A percentile compares a stretch with the other conserved stretches of the same genome.
These are phyloP conservation scores for Kondoa subrosea DNA, from an alignment of 768 basidiomycete species.

Conservation along the genomic window DNA sequence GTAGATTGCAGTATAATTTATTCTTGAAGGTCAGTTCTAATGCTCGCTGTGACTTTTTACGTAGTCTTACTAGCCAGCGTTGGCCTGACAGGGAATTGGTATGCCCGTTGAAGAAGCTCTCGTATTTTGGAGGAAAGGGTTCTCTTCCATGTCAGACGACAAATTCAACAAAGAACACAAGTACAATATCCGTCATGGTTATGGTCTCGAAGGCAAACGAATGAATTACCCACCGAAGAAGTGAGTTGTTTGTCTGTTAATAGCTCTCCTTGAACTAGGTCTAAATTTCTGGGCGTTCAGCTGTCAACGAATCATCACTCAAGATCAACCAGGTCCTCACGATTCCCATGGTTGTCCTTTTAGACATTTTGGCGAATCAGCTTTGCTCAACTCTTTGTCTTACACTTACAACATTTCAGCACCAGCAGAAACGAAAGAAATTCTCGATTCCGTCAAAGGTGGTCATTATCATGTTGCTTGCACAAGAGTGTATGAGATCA, in stretches of 20 bases:
- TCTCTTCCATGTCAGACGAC: constrained; percentile 62
- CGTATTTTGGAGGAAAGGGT: constrained; percentile 79
- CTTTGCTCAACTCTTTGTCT: constrained; percentile 58
- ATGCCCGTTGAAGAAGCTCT: constrained; percentile 86
- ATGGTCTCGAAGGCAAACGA: constrained; percentile 81
- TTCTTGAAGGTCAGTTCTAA: constrained; percentile 83
- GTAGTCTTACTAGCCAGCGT: neutral
- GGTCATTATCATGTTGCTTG: constrained; percentile 88
- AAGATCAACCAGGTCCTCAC: constrained; percentile 47
- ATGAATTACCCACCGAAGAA: constrained; percentile 87
- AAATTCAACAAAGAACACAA: constrained; percentile 95
- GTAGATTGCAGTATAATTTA: constrained; percentile 72
- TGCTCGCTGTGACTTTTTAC: neutral
- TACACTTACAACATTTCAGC: constrained; percentile 51
- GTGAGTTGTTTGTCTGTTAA: constrained; percentile 35
- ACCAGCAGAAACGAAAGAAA: constrained; percentile 57
- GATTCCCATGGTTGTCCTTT: constrained; percentile 83
- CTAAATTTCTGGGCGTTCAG: constrained; percentile 35
- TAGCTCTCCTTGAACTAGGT: neutral
- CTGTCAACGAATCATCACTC: constrained; percentile 70
- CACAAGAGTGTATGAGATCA: constrained; percentile 89
- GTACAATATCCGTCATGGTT: constrained; percentile 92
- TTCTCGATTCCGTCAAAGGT: constrained; percentile 58
- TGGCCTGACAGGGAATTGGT: constrained; percentile 56
- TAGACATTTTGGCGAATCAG: constrained; percentile 67